Conservation (phyloP, 352 stramenopile species). For the Phytopythium chamaehyphon region DNA sequence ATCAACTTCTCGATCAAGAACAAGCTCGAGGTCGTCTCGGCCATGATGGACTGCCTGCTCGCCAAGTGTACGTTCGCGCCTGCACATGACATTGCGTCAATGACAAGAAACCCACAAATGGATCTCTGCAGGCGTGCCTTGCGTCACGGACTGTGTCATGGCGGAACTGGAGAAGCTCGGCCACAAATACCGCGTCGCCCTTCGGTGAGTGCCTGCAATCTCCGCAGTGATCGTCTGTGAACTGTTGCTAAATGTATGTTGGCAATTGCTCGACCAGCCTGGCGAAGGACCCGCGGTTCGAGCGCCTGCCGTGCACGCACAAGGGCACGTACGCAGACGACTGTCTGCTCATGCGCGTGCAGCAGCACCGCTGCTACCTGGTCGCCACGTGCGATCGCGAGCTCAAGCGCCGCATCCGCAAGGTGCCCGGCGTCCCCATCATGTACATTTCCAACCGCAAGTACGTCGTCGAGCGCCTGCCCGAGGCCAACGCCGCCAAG, state of each 20-base stretch:
- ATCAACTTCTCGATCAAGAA: slow-evolving; percentile 99
- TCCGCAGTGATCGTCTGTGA: too few relatives aligned
- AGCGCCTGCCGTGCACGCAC: slow-evolving; percentile 97
- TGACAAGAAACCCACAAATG: background rate
- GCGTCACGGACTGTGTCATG: slow-evolving; percentile 99
- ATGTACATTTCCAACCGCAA: slow-evolving; percentile 99
- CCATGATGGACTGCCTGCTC: slow-evolving; percentile 99
- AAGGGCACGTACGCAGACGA: slow-evolving; percentile 99
- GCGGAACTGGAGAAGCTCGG: slow-evolving; percentile 99
- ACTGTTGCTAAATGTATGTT: background rate
- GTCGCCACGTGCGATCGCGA: slow-evolving; percentile 99
- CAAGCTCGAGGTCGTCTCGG: slow-evolving; percentile 97
- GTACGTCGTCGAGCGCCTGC: slow-evolving; percentile 99
- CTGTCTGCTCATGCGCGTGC: slow-evolving; percentile 91
- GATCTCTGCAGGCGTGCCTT: slow-evolving; percentile 77
- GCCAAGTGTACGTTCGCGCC: slow-evolving; percentile 92
- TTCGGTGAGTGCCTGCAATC: slow-evolving; percentile 29
- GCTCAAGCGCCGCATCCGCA: slow-evolving; percentile 97
- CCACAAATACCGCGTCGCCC: slow-evolving; percentile 95
- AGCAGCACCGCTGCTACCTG: slow-evolving; percentile 98
- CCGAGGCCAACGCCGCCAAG: slow-evolving; percentile 92
- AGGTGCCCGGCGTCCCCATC: slow-evolving; percentile 99
- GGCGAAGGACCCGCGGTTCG: slow-evolving; percentile 98
- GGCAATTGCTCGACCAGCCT: slow-evolving; percentile 33
- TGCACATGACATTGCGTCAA: background rate